Percentiles rank a stretch among this genome's conserved stretches.
Conservation (phyloP, 2,329 filamentous ascomycete species). For the Cercospora sp. region DNA sequence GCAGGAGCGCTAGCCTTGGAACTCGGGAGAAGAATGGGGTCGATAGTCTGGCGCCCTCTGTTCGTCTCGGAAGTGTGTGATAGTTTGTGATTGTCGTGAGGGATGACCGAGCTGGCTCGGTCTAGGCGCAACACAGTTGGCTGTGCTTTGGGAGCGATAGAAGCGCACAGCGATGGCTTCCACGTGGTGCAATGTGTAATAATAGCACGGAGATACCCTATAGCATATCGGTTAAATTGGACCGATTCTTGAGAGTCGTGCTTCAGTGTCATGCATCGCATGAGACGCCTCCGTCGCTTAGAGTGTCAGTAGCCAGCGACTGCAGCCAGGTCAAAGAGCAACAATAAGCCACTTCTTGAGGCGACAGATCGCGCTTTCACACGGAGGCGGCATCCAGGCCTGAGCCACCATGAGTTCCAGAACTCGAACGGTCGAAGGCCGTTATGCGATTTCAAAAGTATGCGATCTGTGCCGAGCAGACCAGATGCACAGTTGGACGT, state of each 20-base stretch:
- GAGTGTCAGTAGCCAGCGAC: not conserved
- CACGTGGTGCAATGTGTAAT: not conserved
- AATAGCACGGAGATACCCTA: not conserved
- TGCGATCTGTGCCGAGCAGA: not conserved
- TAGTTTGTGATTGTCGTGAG: not conserved
- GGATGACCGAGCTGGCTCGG: not conserved
- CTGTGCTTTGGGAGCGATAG: not conserved
- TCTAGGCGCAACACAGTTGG: not conserved
- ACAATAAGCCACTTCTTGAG: not conserved
- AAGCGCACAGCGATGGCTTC: not conserved
- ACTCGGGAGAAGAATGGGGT: not conserved
- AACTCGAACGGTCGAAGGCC: not conserved
- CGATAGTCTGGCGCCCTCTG: not conserved
- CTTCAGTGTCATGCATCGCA: not conserved
- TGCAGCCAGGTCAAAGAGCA: not conserved
- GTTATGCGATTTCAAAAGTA: not conserved
- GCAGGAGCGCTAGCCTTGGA: not conserved
- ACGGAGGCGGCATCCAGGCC: not conserved
- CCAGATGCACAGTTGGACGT: not conserved
- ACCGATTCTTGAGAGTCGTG: not conserved
- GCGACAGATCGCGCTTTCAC: not conserved
- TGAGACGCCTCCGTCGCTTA: not conserved
- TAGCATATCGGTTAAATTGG: not conserved
- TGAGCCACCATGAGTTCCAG: not conserved
- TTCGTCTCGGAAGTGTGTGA: not conserved